Evolutionary conservation across 257 asterid genomes (phyloP).

Genomic region (Thymus mandschuricus): DNA sequence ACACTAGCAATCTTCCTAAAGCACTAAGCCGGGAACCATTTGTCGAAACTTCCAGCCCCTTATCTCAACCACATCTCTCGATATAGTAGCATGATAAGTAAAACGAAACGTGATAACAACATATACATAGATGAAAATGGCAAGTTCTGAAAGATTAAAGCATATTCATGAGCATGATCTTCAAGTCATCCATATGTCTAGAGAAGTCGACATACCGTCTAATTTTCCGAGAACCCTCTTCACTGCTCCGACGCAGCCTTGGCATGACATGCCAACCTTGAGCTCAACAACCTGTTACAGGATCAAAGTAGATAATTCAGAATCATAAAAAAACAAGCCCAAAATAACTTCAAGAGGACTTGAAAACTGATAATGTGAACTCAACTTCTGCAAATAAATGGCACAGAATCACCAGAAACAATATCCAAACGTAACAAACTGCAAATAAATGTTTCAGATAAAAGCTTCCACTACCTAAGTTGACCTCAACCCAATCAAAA

Average conservation of each 20-base stretch:
- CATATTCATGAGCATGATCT: background rate
- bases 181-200: background rate
- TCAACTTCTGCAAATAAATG: background rate
- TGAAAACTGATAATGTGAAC: background rate
- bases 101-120: background rate
- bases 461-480: slow-evolving; percentile 3
- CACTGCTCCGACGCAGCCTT: slow-evolving; percentile 95
- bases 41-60: no score
- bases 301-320: slow-evolving; percentile 21
- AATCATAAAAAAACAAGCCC: background rate
- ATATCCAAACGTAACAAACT: slow-evolving; percentile 1
- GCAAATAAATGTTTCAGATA: slow-evolving; percentile 1
- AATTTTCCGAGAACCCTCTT: slow-evolving; percentile 86
- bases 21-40: no score
- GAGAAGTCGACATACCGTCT: slow-evolving; percentile 65
- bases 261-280: slow-evolving; percentile 96
- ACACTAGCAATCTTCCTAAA: background rate
- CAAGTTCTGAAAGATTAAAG: slow-evolving; percentile 9
- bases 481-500: background rate
- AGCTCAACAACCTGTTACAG: slow-evolving; percentile 84
- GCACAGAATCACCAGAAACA: background rate
- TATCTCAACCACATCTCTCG: no score
- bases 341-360: slow-evolving; percentile 1
- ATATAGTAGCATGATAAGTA: background rate
- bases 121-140: background rate